Percentiles rank a stretch among this genome's conserved stretches.
Conservation (phyloP, 176 grass and related monocot species). For the Zea luxurians region DNA sequence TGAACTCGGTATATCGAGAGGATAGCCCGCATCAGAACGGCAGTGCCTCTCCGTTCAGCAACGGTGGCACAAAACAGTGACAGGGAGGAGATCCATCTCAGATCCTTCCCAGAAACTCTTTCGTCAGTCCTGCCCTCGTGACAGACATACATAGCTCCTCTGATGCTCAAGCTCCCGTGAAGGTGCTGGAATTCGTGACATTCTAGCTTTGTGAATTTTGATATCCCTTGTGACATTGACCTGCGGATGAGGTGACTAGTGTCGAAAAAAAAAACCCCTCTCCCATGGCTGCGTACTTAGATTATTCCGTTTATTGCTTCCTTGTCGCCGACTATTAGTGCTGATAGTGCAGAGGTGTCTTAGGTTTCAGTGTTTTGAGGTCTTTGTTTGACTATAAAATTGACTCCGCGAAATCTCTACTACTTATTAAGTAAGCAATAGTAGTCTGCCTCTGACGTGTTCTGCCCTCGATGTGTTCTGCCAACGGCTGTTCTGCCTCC, state of each 20-base stretch:
- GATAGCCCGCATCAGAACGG: constrained; percentile 54
- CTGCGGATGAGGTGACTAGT: constrained; percentile 37
- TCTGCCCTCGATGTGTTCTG: no score
- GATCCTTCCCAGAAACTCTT: constrained; percentile 24
- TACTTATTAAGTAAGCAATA: no score
- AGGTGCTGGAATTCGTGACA: constrained; percentile 24
- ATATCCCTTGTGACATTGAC: constrained; percentile 28
- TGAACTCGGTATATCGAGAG: constrained; percentile 65
- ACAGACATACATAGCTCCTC: constrained; percentile 33
- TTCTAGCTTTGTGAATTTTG: constrained; percentile 45
- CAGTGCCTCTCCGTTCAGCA: constrained; percentile 52
- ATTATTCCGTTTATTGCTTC: constrained; percentile 15
- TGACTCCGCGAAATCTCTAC: neutral
- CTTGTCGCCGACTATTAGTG: constrained; percentile 8
- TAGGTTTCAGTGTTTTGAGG: constrained; percentile 16
- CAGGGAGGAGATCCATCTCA: no score
- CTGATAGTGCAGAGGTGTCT: neutral
- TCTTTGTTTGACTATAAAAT: constrained; percentile 20
- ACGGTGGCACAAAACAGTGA: constrained; percentile 57
- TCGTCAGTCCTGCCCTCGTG: constrained; percentile 17
- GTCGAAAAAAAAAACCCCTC: neutral
- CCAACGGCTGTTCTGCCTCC: no score
- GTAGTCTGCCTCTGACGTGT: no score
- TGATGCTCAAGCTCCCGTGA: constrained; percentile 32
- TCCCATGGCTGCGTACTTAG: constrained; percentile 34